Base-by-base conservation (phyloP, 176 grass and related monocot genomes). In the Ananas comosus region DNA sequence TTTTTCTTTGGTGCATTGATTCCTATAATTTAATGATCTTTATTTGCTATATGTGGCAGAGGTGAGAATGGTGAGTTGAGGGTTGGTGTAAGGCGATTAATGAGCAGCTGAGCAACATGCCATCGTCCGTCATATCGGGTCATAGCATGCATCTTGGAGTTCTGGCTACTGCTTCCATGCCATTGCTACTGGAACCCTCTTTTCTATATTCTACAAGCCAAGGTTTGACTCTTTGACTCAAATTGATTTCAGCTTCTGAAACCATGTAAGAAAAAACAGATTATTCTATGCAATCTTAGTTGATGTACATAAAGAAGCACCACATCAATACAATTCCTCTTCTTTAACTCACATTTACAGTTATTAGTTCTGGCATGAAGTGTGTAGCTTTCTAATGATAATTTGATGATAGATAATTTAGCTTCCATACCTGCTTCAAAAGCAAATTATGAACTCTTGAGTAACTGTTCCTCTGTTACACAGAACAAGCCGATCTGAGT, bases 141-240 rank as follows among this genome's bases (percentile, higher is more conserved):
- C 84, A 97, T 74, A 92, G 82, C 84, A 97, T 97, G 94, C 94
- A 97, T 78, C 88, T 92, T 72, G 94, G 94, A 87, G 89, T 97
- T 28, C 80, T 92, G 64, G 94, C 94, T 64, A 97, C 94, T 81
- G 94, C 94, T 21, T 90, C 83, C 94, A 97, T 88, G 89, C 94
- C 14, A 74, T 92, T 68, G 80, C 89, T 67, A 90, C 89, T 64
- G 86, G 94, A 70, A 83, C 86, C 17, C 89, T 81, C 54, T 97
- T 97, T 66, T 90, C 89, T 70, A 76, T 92, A 77, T 97, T 92
- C 84, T 92, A 97, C 84, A 97, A 97, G 71, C 94, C 94, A 68
- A 97, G 89, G 86, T 92, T 76, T 48, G 51, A 74, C 73, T 68
- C 19, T 80, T 72, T 56, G 19, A 27, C 73, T 64, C 83, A 21